These are phyloP conservation scores for Paraleonurus japonicus DNA, from an alignment of 257 asterid species.

Conservation along the genomic window DNA sequence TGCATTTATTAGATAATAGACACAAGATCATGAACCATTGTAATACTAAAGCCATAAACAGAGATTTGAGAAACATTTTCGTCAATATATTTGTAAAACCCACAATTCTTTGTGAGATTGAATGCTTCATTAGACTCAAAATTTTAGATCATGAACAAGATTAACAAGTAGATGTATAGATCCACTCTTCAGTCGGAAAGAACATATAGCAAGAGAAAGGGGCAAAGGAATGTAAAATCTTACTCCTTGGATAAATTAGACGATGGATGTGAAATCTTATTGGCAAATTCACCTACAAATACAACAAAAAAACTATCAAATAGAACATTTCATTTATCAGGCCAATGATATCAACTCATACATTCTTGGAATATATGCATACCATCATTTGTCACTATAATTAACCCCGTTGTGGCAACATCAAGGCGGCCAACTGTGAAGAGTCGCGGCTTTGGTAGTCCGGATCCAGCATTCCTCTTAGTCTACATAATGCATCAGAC, in stretches of 20 bases:
- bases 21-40: conserved; percentile 7
- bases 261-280: conserved; percentile 92
- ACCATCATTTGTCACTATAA: conserved; percentile 98
- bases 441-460: conserved; percentile 76
- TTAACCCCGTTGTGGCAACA: conserved; percentile 91
- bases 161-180: neutral
- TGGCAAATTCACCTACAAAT: conserved; percentile 84
- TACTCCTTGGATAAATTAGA: conserved; percentile 93
- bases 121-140: neutral
- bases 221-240: conserved; percentile 35
- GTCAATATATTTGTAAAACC: neutral
- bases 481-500: conserved; percentile 38
- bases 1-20: conserved; percentile 14
- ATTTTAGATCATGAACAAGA: neutral
- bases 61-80: neutral
- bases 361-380: conserved; percentile 16
- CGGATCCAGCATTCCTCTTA: conserved; percentile 52
- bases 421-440: conserved; percentile 99
- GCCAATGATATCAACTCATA: conserved; percentile 5
- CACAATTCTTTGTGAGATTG: neutral
- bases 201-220: conserved; percentile 13
- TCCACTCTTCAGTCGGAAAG: neutral
- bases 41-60: neutral
- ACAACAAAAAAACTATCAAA: conserved; percentile 17
- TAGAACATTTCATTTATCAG: conserved; percentile 9